Percentiles rank a stretch among this genome's conserved stretches.
Evolutionary conservation across 164 flowering plant genomes (phyloP).

Genomic region (Nelumbo lutea): DNA sequence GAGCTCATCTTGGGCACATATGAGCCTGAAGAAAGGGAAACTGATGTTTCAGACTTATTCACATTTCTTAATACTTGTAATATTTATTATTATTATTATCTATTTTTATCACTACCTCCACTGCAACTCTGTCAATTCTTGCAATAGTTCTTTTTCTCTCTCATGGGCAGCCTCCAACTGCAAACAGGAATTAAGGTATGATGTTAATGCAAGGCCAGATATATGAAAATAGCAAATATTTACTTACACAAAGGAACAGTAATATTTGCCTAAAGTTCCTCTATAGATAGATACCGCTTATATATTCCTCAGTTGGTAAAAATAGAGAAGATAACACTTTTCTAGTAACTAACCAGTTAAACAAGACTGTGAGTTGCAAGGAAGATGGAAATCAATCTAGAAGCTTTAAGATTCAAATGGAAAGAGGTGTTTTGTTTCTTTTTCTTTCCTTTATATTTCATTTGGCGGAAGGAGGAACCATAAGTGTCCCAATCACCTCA

Average conservation of each 20-base stretch:
- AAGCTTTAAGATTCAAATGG: too few relatives aligned
- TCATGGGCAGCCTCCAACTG: constrained; percentile 85
- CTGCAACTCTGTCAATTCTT: constrained; percentile 64
- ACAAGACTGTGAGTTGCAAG: too few relatives aligned
- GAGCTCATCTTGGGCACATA: constrained; percentile 63
- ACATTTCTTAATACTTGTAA: neutral
- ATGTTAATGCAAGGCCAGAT: neutral
- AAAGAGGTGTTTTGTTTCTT: too few relatives aligned
- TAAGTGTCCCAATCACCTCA: too few relatives aligned
- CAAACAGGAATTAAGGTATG: constrained; percentile 3
- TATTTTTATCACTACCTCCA: constrained; percentile 47
- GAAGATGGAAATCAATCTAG: too few relatives aligned
- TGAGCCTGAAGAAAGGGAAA: constrained; percentile 40
- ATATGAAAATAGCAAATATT: neutral
- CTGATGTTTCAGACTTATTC: constrained; percentile 6
- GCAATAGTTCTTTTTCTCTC: constrained; percentile 67
- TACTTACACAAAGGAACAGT: neutral
- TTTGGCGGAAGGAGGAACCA: too few relatives aligned
- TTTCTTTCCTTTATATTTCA: too few relatives aligned
- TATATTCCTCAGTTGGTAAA: neutral
- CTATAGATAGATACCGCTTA: neutral
- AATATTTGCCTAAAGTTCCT: neutral
- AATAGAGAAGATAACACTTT: neutral
- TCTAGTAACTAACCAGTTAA: too few relatives aligned
- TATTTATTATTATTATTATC: neutral